Percentiles rank a stretch among this genome's conserved stretches.
Evolutionary conservation across 2,329 filamentous ascomycete genomes (phyloP).

Genomic region (Lachnellula occidentalis): DNA sequence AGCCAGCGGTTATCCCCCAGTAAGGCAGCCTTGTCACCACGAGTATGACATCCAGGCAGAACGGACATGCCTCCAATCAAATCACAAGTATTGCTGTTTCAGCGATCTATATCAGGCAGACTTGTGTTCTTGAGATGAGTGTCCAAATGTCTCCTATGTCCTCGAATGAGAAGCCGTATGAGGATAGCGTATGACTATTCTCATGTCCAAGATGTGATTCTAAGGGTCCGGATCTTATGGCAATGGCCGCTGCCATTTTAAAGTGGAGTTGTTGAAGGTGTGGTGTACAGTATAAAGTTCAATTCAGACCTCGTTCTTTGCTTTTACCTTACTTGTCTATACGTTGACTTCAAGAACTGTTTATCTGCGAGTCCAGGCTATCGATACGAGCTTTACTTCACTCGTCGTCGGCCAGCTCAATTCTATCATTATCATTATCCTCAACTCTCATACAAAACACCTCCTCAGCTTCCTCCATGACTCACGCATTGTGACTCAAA

Average conservation of each 20-base stretch:
- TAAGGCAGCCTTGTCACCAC: neutral
- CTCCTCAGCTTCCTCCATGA: neutral
- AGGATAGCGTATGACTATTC: neutral
- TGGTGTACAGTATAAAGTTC: neutral
- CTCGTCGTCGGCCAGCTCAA: neutral
- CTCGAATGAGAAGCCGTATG: neutral
- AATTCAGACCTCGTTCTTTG: neutral
- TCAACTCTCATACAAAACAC: neutral
- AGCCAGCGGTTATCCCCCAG: no score
- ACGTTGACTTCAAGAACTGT: neutral
- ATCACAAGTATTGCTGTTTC: neutral
- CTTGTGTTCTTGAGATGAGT: neutral
- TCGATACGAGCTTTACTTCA: neutral
- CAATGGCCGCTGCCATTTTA: no score
- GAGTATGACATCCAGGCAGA: neutral
- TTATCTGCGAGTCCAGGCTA: neutral
- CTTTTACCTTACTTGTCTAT: neutral
- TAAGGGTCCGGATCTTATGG: neutral
- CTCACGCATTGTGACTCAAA: neutral
- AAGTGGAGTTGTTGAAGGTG: neutral
- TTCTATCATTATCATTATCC: neutral
- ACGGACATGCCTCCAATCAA: no score
- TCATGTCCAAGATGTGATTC: neutral
- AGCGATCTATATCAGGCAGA: neutral
- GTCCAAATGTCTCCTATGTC: neutral